Evolutionary conservation across 345 rosid species (phyloP), one percentile per base, ranked within the genome.

Genomic region (Pelargonium nanum): DNA sequence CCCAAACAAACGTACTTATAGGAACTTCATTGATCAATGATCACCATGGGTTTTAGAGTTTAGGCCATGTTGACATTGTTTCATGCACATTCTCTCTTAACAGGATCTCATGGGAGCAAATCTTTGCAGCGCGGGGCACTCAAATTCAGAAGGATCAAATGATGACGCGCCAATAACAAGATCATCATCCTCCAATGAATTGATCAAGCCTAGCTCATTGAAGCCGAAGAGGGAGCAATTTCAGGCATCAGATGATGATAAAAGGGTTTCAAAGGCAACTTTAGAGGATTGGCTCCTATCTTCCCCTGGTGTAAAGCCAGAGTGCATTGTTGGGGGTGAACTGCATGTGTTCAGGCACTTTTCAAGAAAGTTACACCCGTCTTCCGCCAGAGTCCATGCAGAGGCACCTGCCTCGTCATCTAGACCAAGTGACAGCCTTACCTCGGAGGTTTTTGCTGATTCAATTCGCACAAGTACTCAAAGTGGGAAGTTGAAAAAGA

Each of bases 241-340:
- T 12, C 64, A 19, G 64, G 16, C 22, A 51, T 10, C 2, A 51
- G 19, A 63, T 44, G 56, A 61, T 53, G 24, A 48, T 24, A 10
- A 63, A 34, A 9, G 19, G 53, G n/a, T n/a, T 25, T 56, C 57
- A 7, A 51, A 64, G 24, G 12, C 53, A 57, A 82, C 80, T 19
- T 57, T 82, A 40, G 78, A 66, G 68, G 78, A 82, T 0, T 77
- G 71, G 62, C 69, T 77, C 22, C 9, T 72, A 53, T 57, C 68
- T 24, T 77, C 77, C 53, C 82, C 80, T 0, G 48, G 60, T 19
- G 7, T n/a, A 30, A 54, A 60, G 23, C 65, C 56, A 22, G 72
- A 67, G 10, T 19, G 20, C 59, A 20, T 58, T 7, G 15, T 10
- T 1, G 79, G 65, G 26, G 80, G 71, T 19, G 75, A 72, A 44